Evolutionary conservation across 352 stramenopile genomes (phyloP).

Genomic region (Globisporangium viniferum): DNA sequence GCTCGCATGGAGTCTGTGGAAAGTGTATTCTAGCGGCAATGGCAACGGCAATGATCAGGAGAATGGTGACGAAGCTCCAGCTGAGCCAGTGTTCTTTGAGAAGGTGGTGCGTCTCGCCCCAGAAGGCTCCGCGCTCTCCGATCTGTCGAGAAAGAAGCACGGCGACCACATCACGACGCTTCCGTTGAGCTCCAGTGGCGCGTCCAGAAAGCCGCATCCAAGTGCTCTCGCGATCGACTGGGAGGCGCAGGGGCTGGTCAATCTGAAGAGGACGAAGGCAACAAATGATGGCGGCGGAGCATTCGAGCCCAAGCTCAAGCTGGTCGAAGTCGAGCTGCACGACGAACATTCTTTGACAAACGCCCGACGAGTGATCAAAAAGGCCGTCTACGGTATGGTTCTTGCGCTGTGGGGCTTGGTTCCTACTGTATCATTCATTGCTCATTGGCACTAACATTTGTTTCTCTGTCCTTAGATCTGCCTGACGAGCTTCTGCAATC

Average conservation of each 20-base stretch:
- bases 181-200: background rate
- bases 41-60: background rate
- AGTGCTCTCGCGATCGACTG: constrained; percentile 14
- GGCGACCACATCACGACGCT: constrained; percentile 39
- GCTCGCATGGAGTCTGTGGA: constrained; percentile 53
- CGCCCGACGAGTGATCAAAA: constrained; percentile 10
- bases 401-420: background rate
- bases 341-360: constrained; percentile 11
- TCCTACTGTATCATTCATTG: background rate
- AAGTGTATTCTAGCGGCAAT: constrained; percentile 13
- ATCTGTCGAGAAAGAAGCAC: constrained; percentile 37
- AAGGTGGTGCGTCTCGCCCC: constrained; percentile 49
- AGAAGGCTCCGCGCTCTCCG: constrained; percentile 38
- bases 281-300: background rate
- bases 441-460: background rate
- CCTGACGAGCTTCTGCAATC: constrained; percentile 8
- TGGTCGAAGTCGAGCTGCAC: constrained; percentile 43
- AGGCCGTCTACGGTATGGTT: constrained; percentile 6
- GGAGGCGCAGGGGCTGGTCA: constrained; percentile 5
- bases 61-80: background rate
- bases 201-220: constrained; percentile 4
- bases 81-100: constrained; percentile 18
- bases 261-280: background rate
- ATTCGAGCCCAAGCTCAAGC: constrained; percentile 5
- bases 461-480: background rate